A percentile compares a stretch with the other conserved stretches of the same genome.
Evolutionary conservation across 169 alveolate genomes (phyloP).

Genomic region (Plasmodium falciparum): DNA sequence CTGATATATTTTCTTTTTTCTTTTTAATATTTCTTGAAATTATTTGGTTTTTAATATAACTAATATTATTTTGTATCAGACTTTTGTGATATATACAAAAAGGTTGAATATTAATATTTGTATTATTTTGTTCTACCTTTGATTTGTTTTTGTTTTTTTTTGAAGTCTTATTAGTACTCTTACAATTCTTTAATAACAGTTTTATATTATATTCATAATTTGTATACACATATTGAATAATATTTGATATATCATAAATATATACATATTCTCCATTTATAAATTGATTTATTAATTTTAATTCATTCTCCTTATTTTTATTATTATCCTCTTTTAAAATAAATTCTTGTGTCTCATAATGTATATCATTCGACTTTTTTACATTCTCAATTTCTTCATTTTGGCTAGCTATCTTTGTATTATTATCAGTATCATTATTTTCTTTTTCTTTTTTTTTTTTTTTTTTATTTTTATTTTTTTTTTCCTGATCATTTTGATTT

Average conservation of each 20-base stretch:
- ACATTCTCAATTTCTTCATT: not conserved
- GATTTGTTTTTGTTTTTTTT: slow-evolving; percentile 5
- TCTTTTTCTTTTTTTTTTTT: not conserved
- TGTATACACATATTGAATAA: slow-evolving; percentile 3
- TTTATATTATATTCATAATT: slow-evolving; percentile 37
- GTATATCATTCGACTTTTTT: not conserved
- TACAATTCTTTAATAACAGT: not conserved
- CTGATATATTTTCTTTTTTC: not conserved
- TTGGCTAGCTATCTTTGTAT: not conserved
- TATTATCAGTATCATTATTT: not conserved
- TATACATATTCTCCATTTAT: slow-evolving; percentile 7
- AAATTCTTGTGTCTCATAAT: not conserved
- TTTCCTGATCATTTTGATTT: not conserved
- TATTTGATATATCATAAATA: slow-evolving; percentile 6
- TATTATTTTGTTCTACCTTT: slow-evolving; percentile 1
- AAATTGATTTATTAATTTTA: slow-evolving; percentile 20
- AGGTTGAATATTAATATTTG: not conserved
- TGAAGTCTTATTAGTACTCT: not conserved
- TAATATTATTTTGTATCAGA: not conserved
- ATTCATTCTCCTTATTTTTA: slow-evolving; percentile 19
- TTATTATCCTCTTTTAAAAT: not conserved
- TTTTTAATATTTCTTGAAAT: slow-evolving; percentile 5
- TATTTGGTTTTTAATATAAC: slow-evolving; percentile 7
- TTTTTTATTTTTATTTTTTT: not conserved
- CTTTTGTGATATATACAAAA: not conserved